Percentiles rank a stretch among this genome's conserved stretches.
These are phyloP conservation scores for Moelleriella libera DNA, from an alignment of 2,329 filamentous ascomycete species.

Conservation along the genomic window DNA sequence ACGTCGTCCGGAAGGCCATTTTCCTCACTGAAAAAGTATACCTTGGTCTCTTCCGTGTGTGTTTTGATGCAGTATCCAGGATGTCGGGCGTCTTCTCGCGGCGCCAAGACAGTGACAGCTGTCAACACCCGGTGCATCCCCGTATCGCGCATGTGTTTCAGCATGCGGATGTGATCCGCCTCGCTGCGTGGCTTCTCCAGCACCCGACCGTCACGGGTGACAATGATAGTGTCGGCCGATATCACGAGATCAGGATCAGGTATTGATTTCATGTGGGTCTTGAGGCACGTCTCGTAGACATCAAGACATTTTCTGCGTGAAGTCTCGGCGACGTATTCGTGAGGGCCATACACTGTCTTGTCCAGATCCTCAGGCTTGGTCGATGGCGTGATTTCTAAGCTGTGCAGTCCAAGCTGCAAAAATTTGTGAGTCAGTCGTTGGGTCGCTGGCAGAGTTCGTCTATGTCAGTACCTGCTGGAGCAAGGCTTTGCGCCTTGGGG, in stretches of 20 bases:
- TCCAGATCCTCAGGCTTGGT: constrained; percentile 73
- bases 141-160: constrained; percentile 67
- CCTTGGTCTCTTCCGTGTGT: constrained; percentile 78
- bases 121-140: constrained; percentile 73
- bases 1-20: constrained; percentile 60
- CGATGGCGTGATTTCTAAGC: constrained; percentile 76
- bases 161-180: constrained; percentile 69
- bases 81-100: constrained; percentile 62
- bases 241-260: constrained; percentile 73
- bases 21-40: constrained; percentile 61
- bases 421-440: too few relatives aligned
- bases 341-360: constrained; percentile 59
- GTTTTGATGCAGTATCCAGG: constrained; percentile 77
- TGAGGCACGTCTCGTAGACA: constrained; percentile 41
- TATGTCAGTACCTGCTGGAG: constrained; percentile 46
- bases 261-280: constrained; percentile 26
- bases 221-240: constrained; percentile 82
- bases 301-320: constrained; percentile 70
- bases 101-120: constrained; percentile 69
- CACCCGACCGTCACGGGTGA: constrained; percentile 59
- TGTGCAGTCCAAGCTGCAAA: constrained; percentile 57
- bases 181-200: constrained; percentile 83
- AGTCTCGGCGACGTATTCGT: constrained; percentile 84
- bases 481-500: constrained; percentile 70
- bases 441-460: too few relatives aligned